phyloP scores from a whole-genome alignment of 306 rosid species.

The Corylus avellana region DNA sequence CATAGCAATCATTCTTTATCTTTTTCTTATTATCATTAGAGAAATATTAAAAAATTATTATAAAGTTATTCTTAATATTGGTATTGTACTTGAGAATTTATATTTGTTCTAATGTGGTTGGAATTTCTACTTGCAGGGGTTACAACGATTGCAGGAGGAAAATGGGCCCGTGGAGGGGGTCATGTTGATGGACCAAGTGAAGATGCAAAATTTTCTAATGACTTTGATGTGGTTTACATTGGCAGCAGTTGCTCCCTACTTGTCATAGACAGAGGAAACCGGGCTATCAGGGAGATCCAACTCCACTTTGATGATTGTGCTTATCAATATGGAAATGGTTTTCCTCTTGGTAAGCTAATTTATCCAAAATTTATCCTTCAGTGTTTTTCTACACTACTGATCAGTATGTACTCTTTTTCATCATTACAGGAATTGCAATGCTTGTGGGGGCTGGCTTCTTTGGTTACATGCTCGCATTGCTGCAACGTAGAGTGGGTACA shows the following conservation, averaged over 20 bases:
- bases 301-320: constrained; percentile 94
- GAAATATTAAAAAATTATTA: background rate
- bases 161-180: constrained; percentile 69
- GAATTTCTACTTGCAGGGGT: constrained; percentile 57
- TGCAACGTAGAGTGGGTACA: constrained; percentile 72
- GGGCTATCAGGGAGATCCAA: constrained; percentile 85
- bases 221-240: constrained; percentile 84
- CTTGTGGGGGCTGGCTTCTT: constrained; percentile 86
- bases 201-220: constrained; percentile 87
- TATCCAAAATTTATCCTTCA: constrained; percentile 10
- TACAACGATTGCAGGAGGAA: constrained; percentile 95
- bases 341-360: constrained; percentile 72
- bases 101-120: constrained; percentile 17
- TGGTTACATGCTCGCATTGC: constrained; percentile 87
- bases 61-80: background rate
- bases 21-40: background rate
- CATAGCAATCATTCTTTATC: background rate
- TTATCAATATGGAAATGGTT: constrained; percentile 82
- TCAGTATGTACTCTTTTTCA: constrained; percentile 22
- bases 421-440: constrained; percentile 67
- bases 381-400: constrained; percentile 12
- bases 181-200: constrained; percentile 93
- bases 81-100: constrained; percentile 11
- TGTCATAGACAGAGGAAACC: constrained; percentile 79
- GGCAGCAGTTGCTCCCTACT: constrained; percentile 94